phyloP scores from a whole-genome alignment of 805 yeast species.

The Candida pini region DNA sequence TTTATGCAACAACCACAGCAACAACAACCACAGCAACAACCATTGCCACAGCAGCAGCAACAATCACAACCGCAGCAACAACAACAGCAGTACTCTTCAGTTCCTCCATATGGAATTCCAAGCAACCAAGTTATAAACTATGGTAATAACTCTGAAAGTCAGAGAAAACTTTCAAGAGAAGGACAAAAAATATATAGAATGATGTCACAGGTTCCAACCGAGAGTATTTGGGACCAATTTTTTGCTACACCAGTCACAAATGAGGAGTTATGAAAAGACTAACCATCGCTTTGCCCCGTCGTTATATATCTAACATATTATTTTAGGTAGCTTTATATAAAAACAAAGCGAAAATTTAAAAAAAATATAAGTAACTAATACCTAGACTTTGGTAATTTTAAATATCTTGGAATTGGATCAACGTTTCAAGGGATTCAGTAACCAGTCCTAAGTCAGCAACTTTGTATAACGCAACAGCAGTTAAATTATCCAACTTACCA shows the following conservation, averaged over 20 bases:
- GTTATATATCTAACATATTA: too few species aligned
- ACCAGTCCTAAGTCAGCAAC: constrained; percentile 14
- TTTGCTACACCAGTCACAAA: constrained; percentile 30
- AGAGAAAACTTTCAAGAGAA: constrained; percentile 31
- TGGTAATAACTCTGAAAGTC: constrained; percentile 1
- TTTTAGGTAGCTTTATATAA: too few species aligned
- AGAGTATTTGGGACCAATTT: constrained; percentile 65
- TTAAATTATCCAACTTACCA: constrained; percentile 7
- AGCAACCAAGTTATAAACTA: too few species aligned
- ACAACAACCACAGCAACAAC: constrained; percentile 2
- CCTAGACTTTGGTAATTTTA: too few species aligned
- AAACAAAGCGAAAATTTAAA: too few species aligned
- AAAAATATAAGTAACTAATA: too few species aligned
- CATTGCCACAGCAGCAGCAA: neutral
- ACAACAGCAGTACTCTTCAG: neutral
- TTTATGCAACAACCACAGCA: constrained; percentile 1
- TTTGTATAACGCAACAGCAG: constrained; percentile 18
- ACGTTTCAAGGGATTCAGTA: constrained; percentile 6
- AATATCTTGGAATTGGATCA: constrained; percentile 11
- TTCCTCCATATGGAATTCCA: neutral
- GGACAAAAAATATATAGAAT: constrained; percentile 54
- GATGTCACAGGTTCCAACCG: constrained; percentile 58
- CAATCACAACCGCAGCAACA: neutral
- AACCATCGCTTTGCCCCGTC: too few species aligned
- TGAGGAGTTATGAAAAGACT: constrained; percentile 12